Evolutionary conservation across 2,329 filamentous ascomycete genomes (phyloP).

Genomic region (Tricladium varicosporioides): DNA sequence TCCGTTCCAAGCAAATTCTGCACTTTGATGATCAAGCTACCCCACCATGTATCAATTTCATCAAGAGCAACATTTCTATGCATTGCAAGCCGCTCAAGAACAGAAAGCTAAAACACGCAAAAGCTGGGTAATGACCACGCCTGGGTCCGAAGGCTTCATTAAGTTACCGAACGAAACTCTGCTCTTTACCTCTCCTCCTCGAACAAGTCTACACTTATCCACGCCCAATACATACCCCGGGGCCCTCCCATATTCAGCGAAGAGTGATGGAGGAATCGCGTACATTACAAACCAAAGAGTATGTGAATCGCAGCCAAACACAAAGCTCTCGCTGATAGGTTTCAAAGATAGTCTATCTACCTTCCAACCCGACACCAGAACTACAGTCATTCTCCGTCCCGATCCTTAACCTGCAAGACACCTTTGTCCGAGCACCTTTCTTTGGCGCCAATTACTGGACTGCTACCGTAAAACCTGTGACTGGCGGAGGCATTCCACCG

Average conservation of each 20-base stretch:
- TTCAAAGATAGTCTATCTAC: constrained; percentile 80
- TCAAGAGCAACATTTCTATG: constrained; percentile 32
- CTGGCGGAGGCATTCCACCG: constrained; percentile 78
- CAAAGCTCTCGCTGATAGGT: constrained; percentile 17
- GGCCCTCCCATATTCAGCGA: constrained; percentile 62
- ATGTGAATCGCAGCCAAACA: constrained; percentile 36
- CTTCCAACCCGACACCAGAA: constrained; percentile 60
- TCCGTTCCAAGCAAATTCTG: neutral
- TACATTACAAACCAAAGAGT: constrained; percentile 87
- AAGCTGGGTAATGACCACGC: constrained; percentile 92
- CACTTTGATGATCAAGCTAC: neutral
- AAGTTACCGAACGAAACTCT: constrained; percentile 81
- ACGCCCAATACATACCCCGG: constrained; percentile 59
- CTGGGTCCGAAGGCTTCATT: constrained; percentile 68
- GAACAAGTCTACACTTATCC: constrained; percentile 74
- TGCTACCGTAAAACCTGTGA: constrained; percentile 74
- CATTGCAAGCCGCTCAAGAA: constrained; percentile 28
- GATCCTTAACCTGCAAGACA: constrained; percentile 83
- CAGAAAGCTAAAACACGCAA: constrained; percentile 29
- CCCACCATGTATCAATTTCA: constrained; percentile 31
- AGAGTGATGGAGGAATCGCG: constrained; percentile 71
- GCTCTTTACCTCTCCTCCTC: constrained; percentile 75
- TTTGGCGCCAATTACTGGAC: constrained; percentile 93
- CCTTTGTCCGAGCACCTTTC: constrained; percentile 82
- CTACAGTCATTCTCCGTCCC: constrained; percentile 87